These are phyloP conservation scores for Fraxinus americana DNA, from an alignment of 257 asterid species.

Conservation along the genomic window DNA sequence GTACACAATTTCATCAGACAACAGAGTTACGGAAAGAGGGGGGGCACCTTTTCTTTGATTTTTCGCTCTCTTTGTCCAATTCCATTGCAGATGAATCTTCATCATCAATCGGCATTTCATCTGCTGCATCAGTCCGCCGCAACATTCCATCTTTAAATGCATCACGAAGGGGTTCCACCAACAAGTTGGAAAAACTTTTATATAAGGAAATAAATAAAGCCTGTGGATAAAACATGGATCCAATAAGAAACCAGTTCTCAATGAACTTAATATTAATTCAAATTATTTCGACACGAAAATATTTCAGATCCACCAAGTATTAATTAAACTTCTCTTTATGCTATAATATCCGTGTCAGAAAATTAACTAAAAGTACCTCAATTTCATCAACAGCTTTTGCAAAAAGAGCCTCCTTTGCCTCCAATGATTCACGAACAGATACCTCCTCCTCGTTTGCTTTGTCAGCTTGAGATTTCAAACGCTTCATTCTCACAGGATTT, in stretches of 20 bases:
- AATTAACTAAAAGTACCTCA: constrained; percentile 52
- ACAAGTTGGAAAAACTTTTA: constrained; percentile 68
- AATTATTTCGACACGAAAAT: constrained; percentile 13
- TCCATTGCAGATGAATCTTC: constrained; percentile 74
- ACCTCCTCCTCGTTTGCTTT: constrained; percentile 69
- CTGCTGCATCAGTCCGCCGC: constrained; percentile 51
- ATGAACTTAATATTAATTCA: constrained; percentile 1
- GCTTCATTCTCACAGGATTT: constrained; percentile 86
- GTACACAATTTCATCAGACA: constrained; percentile 3
- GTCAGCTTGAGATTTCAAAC: constrained; percentile 69
- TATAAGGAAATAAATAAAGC: constrained; percentile 67
- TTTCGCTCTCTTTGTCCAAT: constrained; percentile 63
- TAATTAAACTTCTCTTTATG: not conserved
- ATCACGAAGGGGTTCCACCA: constrained; percentile 73
- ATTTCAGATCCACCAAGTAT: constrained; percentile 2
- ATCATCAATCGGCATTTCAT: constrained; percentile 79
- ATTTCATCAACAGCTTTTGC: constrained; percentile 76
- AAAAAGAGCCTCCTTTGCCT: constrained; percentile 92
- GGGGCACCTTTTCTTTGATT: constrained; percentile 61
- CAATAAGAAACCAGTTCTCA: constrained; percentile 23
- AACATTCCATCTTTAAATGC: constrained; percentile 58
- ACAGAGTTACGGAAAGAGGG: not conserved
- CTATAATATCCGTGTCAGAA: not conserved
- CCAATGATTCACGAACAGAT: constrained; percentile 71
- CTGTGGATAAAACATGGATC: constrained; percentile 39